Conservation (phyloP, 2,329 filamentous ascomycete genomes). For the Calonectria leucothoes region DNA sequence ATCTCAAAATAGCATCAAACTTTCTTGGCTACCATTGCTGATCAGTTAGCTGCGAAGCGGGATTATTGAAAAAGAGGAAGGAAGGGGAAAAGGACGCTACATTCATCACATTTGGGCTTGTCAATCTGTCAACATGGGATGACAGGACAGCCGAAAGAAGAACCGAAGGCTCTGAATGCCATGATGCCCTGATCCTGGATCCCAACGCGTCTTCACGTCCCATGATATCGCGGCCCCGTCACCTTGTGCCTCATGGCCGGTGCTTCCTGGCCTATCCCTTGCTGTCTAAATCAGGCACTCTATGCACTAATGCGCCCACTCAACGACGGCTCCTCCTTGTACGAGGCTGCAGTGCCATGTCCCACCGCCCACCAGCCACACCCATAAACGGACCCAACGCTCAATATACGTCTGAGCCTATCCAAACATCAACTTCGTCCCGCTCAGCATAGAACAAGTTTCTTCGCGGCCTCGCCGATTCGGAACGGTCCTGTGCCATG, state of each 20-base stretch:
- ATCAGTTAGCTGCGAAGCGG: conserved; percentile 17
- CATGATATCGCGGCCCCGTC: conserved; percentile 16
- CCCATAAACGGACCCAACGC: neutral
- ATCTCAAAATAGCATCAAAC: conserved; percentile 28
- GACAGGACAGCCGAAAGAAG: conserved; percentile 3
- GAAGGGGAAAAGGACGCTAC: conserved; percentile 15
- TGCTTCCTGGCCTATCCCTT: conserved; percentile 33
- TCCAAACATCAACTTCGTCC: neutral
- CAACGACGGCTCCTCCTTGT: conserved; percentile 27
- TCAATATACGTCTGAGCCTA: neutral
- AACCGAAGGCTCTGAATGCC: conserved; percentile 3
- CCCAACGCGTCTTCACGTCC: conserved; percentile 5
- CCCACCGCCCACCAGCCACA: conserved; percentile 20
- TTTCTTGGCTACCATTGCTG: conserved; percentile 34
- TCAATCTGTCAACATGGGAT: conserved; percentile 1
- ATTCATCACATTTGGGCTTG: neutral
- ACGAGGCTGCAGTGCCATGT: neutral
- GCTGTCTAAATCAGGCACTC: conserved; percentile 24
- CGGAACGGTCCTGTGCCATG: neutral
- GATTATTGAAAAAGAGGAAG: conserved; percentile 16
- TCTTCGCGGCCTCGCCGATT: neutral
- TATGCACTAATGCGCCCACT: conserved; percentile 43
- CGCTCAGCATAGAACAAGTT: neutral
- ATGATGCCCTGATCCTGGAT: conserved; percentile 5
- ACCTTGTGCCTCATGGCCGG: conserved; percentile 12